Evolutionary conservation across 2,329 filamentous ascomycete species (phyloP).

Genomic region (Cryphonectria nitschkei): DNA sequence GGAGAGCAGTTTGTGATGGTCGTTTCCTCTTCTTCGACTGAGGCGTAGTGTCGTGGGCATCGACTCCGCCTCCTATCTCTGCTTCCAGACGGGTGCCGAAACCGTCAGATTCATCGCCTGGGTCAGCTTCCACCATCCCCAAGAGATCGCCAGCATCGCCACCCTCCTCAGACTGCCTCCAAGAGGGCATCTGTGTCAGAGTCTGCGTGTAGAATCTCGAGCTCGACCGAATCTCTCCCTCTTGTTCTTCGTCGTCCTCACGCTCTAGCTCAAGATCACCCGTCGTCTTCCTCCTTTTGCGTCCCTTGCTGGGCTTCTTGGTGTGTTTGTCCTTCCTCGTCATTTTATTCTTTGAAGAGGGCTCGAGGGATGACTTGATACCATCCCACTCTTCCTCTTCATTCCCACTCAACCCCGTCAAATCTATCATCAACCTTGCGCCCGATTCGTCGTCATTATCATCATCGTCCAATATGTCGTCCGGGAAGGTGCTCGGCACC

Average conservation of each 20-base stretch:
- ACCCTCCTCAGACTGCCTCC: constrained; percentile 21
- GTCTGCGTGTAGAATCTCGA: constrained; percentile 41
- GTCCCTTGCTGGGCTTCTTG: constrained; percentile 1
- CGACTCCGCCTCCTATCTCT: not conserved
- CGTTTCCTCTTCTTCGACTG: constrained; percentile 20
- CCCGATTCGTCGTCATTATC: constrained; percentile 20
- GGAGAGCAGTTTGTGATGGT: not conserved
- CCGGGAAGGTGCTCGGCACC: constrained; percentile 26
- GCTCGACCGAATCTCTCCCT: constrained; percentile 28
- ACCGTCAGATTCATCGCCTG: constrained; percentile 33
- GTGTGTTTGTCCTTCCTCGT: constrained; percentile 7
- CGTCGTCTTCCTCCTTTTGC: constrained; percentile 19
- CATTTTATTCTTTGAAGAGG: not conserved
- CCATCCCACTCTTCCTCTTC: constrained; percentile 14
- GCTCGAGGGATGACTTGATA: not conserved
- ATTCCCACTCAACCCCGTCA: not conserved
- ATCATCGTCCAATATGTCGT: constrained; percentile 13
- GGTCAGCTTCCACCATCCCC: constrained; percentile 31
- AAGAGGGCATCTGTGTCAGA: constrained; percentile 39
- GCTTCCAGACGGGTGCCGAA: constrained; percentile 1
- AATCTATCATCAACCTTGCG: constrained; percentile 19
- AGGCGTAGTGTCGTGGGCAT: not conserved
- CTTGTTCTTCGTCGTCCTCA: constrained; percentile 30
- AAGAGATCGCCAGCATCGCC: constrained; percentile 26
- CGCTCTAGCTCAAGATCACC: constrained; percentile 6